Evolutionary conservation across 2,329 filamentous ascomycete species (phyloP).

Genomic region (Diaporthe vaccinii): DNA sequence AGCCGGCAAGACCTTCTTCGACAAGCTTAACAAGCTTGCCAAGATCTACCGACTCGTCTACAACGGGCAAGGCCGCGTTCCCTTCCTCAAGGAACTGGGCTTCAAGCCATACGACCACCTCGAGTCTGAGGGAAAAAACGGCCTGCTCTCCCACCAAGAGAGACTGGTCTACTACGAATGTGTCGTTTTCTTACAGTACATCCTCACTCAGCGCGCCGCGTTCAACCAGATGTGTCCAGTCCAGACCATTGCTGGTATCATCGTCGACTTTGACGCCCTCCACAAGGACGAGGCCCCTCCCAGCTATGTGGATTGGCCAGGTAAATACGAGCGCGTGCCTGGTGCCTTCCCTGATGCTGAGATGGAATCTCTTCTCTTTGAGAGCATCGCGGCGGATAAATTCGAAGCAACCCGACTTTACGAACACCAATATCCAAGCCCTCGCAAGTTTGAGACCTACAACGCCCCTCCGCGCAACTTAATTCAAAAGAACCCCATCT

Average conservation of each 20-base stretch:
- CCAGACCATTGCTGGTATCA: slow-evolving; percentile 42
- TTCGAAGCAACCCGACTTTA: slow-evolving; percentile 37
- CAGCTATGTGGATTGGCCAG: slow-evolving; percentile 48
- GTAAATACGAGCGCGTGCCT: slow-evolving; percentile 42
- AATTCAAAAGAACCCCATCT: slow-evolving; percentile 35
- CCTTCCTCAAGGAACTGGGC: slow-evolving; percentile 27
- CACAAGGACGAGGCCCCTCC: slow-evolving; percentile 49
- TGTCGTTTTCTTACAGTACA: slow-evolving; percentile 45
- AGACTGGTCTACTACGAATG: slow-evolving; percentile 30
- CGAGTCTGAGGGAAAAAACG: slow-evolving; percentile 24
- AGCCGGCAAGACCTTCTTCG: slow-evolving; percentile 39
- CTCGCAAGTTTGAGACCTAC: slow-evolving; percentile 38
- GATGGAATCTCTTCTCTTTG: slow-evolving; percentile 40
- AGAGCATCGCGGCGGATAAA: slow-evolving; percentile 45
- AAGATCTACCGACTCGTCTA: slow-evolving; percentile 31
- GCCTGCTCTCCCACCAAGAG: slow-evolving; percentile 40
- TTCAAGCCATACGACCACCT: slow-evolving; percentile 37
- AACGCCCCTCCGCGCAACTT: slow-evolving; percentile 34
- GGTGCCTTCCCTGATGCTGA: slow-evolving; percentile 46
- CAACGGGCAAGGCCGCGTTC: slow-evolving; percentile 28
- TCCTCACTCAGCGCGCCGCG: slow-evolving; percentile 43
- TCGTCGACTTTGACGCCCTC: slow-evolving; percentile 52
- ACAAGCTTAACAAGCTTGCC: slow-evolving; percentile 38
- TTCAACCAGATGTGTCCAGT: slow-evolving; percentile 42
- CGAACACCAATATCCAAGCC: slow-evolving; percentile 40